Percentiles rank a stretch among this genome's conserved stretches.
These are phyloP conservation scores for Ustilago crameri DNA, from an alignment of 1,284 basidiomycete genomes.

Conservation along the genomic window DNA sequence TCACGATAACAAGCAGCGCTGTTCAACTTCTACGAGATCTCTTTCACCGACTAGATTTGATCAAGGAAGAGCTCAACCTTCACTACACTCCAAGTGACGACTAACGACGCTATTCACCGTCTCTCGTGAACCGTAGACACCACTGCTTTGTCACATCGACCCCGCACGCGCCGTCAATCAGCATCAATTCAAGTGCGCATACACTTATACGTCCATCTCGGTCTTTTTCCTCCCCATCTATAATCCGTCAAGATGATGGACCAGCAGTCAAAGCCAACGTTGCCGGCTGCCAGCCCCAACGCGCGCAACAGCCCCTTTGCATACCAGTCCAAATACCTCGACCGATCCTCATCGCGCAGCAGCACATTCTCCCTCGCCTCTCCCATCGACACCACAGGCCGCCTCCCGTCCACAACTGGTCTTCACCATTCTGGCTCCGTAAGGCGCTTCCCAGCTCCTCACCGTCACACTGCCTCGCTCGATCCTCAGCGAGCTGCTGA, in stretches of 20 bases:
- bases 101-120: too few species aligned
- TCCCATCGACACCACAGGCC: slow-evolving; percentile 12
- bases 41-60: too few species aligned
- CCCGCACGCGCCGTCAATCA: too few species aligned
- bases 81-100: too few species aligned
- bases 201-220: not conserved
- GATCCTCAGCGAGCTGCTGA: slow-evolving; percentile 51
- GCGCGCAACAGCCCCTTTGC: slow-evolving; percentile 58
- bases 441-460: slow-evolving; percentile 54
- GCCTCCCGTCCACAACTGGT: slow-evolving; percentile 19
- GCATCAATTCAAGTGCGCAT: too few species aligned
- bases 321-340: slow-evolving; percentile 62
- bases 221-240: too few species aligned
- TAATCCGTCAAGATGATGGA: slow-evolving; percentile 33
- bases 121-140: too few species aligned
- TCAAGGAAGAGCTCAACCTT: too few species aligned
- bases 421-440: slow-evolving; percentile 50
- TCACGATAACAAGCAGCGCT: not conserved
- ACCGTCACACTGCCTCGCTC: slow-evolving; percentile 58
- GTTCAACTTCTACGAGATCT: slow-evolving; percentile 1
- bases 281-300: slow-evolving; percentile 50
- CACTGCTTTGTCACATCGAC: too few species aligned
- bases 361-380: slow-evolving; percentile 55
- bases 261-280: slow-evolving; percentile 39
- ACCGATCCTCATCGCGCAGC: slow-evolving; percentile 57